Base-by-base conservation (phyloP, 495 filamentous ascomycete species). In the Thermothielavioides terrestris region DNA sequence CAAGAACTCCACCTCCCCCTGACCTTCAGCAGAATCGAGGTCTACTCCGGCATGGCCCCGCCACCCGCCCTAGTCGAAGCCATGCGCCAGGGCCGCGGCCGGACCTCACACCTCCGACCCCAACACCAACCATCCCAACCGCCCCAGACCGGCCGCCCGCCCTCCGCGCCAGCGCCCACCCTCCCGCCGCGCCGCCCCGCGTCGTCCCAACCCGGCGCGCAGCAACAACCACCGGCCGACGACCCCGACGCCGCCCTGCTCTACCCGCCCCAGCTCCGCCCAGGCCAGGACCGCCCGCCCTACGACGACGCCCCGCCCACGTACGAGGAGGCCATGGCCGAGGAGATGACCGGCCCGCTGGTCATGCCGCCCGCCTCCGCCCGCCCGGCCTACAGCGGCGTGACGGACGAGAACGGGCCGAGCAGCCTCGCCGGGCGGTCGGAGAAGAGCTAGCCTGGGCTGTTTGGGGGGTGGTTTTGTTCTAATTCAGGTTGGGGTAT, bases 11-110 rank as follows among this genome's bases (percentile, higher is more conserved):
- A 85, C 50, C 78, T 95, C 5, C 83, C 88, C 17, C 71, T 97
- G 17, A 75, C 82, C 46, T 81, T 95, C 64, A 82, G 82, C 52
- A 59, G 60, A 31, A 75, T 92, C 51, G 70, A 87, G 37, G 79
- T 98, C 39, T 95, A 78, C 66, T 94, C 89, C n/a, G 92, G 92
- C 60, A 89, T 96, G 36, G 69, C 75, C n/a, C 90, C 91, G 1
- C 89, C 89, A 3, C 66, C 75, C 32, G 81, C 81, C 28, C 81
- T 95, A 11, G 63, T 95, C 46, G 77, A 85, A 47, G 80, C 82
- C 25, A 81, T 86, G 66, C 69, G 70, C 40, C 21, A 48, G 51
- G 14, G 39, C 34, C 46, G 38, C 45, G 32, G 15, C 41, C 52
- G 18, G 25, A 20, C 42, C 49, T 30, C 20, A 18, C 40, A 28